Evolutionary conservation across 208 protist genomes (phyloP), one percentile per base, ranked within the genome.

Genomic region (Crithidia acanthocephali): DNA sequence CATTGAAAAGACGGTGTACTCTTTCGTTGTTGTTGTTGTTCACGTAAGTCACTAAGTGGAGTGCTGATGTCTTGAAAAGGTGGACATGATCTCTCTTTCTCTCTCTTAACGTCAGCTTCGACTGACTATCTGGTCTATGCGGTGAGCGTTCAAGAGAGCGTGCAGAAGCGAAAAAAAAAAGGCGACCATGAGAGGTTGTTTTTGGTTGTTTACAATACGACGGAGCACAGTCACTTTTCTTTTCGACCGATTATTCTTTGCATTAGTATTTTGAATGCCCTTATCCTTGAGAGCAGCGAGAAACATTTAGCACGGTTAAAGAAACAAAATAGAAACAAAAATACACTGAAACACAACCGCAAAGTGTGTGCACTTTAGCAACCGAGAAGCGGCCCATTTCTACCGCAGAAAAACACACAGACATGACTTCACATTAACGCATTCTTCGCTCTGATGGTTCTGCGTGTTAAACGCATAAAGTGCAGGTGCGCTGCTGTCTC

Each of bases 1-100:
- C 35, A 40, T 11, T 13, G 35, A 40, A 40, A 13, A 40, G 35
- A 5, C 35, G 5, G 11, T 40, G 8, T 40, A 13, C 35, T 40
- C 11, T 40, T 40, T 40, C 35, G 5, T 40, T 40, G 11, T 40
- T 40, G 6, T 70, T 45, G 35, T 61, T 22, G 5, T 52, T 40
- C 30, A 59, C 8, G 2, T 61, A 52, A 70, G 64, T 70, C 40
- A 61, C 50, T 61, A 33, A 50, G 64, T 70, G 35, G 32, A 45
- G 47, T 37, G n/a, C 50, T 23, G 51, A 47, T 33, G 51, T 48
- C 16, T 59, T 32, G 50, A 57, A 50, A 50, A 25, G 33, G 50
- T 33, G 2, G 13, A 2, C 0, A 1, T 20, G 18, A 66, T 16
- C 44, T 48, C 44, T 13, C 44, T 48, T 6, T 22, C 18, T 20